Conservation (phyloP, 192 early-diverging fungal species). For the Rhizophagus clarus region DNA sequence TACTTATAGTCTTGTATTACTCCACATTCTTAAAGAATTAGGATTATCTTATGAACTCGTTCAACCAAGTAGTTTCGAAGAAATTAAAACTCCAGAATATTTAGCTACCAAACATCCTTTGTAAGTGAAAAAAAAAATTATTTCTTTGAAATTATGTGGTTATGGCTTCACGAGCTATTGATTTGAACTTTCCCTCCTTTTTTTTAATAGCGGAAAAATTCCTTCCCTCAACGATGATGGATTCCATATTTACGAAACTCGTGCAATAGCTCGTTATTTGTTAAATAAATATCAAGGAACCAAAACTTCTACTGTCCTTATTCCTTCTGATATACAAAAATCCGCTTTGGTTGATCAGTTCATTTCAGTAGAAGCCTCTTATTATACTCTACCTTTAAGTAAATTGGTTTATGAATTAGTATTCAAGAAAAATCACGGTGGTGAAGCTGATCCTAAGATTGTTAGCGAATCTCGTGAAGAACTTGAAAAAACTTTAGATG, state of each 20-base stretch:
- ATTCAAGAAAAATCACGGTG: conserved; percentile 1
- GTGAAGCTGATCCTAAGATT: conserved; percentile 2
- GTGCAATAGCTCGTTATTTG: conserved; percentile 45
- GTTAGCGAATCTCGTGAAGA: neutral
- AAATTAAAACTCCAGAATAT: conserved; percentile 41
- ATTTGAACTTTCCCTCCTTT: conserved; percentile 33
- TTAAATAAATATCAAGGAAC: neutral
- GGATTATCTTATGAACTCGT: conserved; percentile 40
- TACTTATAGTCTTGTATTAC: conserved; percentile 33
- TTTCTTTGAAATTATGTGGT: conserved; percentile 35
- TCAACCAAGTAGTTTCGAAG: neutral
- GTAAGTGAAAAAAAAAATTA: neutral
- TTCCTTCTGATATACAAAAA: conserved; percentile 36
- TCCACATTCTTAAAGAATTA: conserved; percentile 37
- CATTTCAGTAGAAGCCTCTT: conserved; percentile 31
- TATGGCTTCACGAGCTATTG: conserved; percentile 32
- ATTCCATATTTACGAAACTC: conserved; percentile 41
- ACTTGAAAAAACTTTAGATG: neutral
- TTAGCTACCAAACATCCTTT: conserved; percentile 41
- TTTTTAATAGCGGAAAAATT: conserved; percentile 33
- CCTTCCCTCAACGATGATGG: conserved; percentile 44
- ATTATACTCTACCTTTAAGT: neutral
- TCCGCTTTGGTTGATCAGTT: conserved; percentile 39
- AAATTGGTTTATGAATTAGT: neutral
- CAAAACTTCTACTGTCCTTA: conserved; percentile 27